Evolutionary conservation across 495 filamentous ascomycete species (phyloP).

Genomic region (Thozetella sp.): DNA sequence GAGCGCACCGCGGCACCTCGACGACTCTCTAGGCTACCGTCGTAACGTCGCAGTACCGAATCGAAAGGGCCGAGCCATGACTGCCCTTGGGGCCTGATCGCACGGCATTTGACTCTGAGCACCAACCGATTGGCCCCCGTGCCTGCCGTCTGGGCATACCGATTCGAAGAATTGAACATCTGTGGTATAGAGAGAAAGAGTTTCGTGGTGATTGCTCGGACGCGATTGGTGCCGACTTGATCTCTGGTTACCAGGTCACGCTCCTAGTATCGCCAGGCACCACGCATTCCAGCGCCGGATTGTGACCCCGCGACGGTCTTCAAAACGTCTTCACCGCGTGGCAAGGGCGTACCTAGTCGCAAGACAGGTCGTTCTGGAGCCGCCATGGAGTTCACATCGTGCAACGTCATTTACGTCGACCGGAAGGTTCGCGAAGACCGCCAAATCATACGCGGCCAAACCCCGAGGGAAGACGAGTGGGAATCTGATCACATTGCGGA

Average conservation of each 20-base stretch:
- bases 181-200: neutral
- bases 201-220: neutral
- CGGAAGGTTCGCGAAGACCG: slow-evolving; percentile 68
- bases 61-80: neutral
- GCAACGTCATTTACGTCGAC: slow-evolving; percentile 84
- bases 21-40: too few species aligned
- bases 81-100: neutral
- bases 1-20: too few species aligned
- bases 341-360: slow-evolving; percentile 47
- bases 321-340: slow-evolving; percentile 18
- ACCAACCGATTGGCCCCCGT: neutral
- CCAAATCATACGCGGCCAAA: slow-evolving; percentile 8
- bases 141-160: neutral
- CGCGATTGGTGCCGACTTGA: slow-evolving; percentile 22
- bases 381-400: slow-evolving; percentile 70
- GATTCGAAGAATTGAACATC: neutral
- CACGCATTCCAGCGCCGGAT: slow-evolving; percentile 5
- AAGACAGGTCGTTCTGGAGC: slow-evolving; percentile 46
- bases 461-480: slow-evolving; percentile 9
- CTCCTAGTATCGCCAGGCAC: slow-evolving; percentile 9
- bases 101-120: neutral
- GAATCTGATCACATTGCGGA: slow-evolving; percentile 39
- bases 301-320: slow-evolving; percentile 17
- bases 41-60: too few species aligned
- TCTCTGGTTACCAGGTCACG: slow-evolving; percentile 11